Evolutionary conservation across 2,329 filamentous ascomycete species (phyloP).

Genomic region (Pleurostoma richardsiae): DNA sequence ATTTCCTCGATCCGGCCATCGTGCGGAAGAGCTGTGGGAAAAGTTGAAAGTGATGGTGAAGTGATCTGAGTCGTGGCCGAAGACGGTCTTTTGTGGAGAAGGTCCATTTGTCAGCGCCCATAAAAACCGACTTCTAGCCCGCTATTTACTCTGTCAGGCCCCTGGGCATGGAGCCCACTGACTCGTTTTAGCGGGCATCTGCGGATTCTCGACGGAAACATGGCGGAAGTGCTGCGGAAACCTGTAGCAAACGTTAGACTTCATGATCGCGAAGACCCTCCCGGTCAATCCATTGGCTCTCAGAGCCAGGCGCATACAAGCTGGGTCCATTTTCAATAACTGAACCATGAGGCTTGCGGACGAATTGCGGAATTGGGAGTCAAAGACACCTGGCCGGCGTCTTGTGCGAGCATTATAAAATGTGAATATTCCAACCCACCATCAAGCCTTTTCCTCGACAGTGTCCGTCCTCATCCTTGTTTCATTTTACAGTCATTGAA

Average conservation of each 20-base stretch:
- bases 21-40: neutral
- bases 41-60: neutral
- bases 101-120: no score
- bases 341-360: no score
- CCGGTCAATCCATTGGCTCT: no score
- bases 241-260: no score
- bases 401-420: neutral
- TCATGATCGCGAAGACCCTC: no score
- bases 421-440: neutral
- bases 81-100: no score
- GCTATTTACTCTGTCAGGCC: neutral
- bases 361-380: neutral
- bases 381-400: neutral
- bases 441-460: neutral
- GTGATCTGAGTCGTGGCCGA: neutral
- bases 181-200: neutral
- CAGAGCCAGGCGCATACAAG: no score
- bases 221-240: no score
- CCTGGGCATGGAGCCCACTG: neutral
- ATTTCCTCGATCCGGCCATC: neutral
- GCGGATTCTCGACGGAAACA: no score
- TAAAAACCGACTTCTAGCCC: no score
- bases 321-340: no score
- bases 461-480: no score
- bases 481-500: neutral